Conservation (phyloP, 2,329 filamentous ascomycete species). For the Ophiostoma himal-ulmi region DNA sequence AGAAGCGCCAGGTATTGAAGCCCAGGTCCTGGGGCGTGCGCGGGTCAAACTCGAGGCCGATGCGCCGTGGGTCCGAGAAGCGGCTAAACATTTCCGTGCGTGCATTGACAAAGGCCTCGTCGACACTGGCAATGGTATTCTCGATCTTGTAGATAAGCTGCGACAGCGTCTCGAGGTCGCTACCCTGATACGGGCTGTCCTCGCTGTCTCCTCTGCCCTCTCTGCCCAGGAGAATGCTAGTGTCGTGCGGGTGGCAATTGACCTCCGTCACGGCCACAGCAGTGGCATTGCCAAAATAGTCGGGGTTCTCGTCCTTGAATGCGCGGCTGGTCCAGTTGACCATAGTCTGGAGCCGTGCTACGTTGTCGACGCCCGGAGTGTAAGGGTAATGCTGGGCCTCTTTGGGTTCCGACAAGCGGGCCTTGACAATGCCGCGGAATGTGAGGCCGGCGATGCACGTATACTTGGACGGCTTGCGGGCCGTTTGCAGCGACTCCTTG, state of each 20-base stretch:
- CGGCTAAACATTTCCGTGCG: constrained; percentile 37
- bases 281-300: constrained; percentile 41
- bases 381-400: constrained; percentile 17
- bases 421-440: constrained; percentile 38
- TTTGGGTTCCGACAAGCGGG: constrained; percentile 29
- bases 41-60: constrained; percentile 40
- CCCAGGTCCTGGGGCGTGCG: constrained; percentile 37
- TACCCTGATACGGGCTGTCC: not conserved
- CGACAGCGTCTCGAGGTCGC: constrained; percentile 28
- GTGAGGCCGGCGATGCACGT: constrained; percentile 37
- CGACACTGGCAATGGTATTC: constrained; percentile 33
- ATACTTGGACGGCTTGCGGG: constrained; percentile 35
- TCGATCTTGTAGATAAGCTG: constrained; percentile 32
- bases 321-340: constrained; percentile 40
- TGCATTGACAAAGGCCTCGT: constrained; percentile 38
- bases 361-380: constrained; percentile 12
- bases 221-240: not conserved
- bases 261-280: constrained; percentile 36
- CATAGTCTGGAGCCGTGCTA: constrained; percentile 36
- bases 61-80: constrained; percentile 36
- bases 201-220: not conserved
- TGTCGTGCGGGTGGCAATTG: constrained; percentile 4
- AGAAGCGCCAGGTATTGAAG: constrained; percentile 43
- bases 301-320: constrained; percentile 30
- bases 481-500: not conserved